phyloP scores from a whole-genome alignment of 140 eudicot species.

The Anethum foeniculum region DNA sequence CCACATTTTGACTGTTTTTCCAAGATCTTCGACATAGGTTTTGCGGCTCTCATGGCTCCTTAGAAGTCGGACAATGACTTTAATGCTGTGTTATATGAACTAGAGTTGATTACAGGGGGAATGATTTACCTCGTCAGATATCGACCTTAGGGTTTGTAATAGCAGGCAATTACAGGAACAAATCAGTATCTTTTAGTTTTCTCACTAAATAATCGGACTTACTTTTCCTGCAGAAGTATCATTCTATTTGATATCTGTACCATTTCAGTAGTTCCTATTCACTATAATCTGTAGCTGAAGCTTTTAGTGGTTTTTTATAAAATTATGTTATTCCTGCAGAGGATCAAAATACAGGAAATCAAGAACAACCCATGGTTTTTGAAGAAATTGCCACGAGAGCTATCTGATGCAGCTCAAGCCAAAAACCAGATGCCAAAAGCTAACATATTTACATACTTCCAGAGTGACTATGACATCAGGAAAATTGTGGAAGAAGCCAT shows the following conservation, averaged over 20 bases:
- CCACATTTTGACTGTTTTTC: background rate
- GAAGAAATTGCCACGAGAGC: constrained; percentile 74
- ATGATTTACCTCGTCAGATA: too few species aligned
- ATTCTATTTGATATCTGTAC: background rate
- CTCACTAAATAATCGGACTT: too few species aligned
- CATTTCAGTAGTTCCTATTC: background rate
- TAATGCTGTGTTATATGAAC: too few species aligned
- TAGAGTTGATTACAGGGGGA: too few species aligned
- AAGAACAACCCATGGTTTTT: constrained; percentile 84
- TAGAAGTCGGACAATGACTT: too few species aligned
- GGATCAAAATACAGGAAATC: constrained; percentile 63
- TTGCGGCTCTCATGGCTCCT: too few species aligned
- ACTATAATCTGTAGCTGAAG: background rate
- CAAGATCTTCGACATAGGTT: background rate
- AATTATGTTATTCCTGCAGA: constrained; percentile 32
- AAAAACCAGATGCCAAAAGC: constrained; percentile 11
- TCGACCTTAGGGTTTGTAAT: too few species aligned
- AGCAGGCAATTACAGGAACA: too few species aligned
- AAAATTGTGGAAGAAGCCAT: constrained; percentile 69
- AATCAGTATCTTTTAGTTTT: too few species aligned
- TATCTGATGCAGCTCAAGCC: constrained; percentile 62
- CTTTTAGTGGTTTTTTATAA: background rate
- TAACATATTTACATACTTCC: constrained; percentile 44
- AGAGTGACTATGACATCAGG: constrained; percentile 60
- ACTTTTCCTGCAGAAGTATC: background rate